A percentile compares a stretch with the other conserved stretches of the same genome.
Conservation (phyloP, 2,329 filamentous ascomycete species). For the Harringtonia lauricola region DNA sequence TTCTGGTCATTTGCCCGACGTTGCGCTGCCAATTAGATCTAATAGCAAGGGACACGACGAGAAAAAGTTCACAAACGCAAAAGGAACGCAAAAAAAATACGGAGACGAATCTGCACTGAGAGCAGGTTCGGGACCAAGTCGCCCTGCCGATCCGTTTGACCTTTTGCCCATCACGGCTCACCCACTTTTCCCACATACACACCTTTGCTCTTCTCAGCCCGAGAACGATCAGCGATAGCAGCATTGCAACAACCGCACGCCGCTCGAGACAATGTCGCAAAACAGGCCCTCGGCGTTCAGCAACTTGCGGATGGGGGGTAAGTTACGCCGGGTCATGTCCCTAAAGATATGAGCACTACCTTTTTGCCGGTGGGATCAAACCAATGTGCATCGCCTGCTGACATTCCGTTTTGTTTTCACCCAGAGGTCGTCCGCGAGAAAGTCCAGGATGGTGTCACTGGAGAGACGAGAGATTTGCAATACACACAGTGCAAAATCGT, state of each 20-base stretch:
- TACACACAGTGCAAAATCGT: slow-evolving; percentile 99
- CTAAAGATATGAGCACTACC: background rate
- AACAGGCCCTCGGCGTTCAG: slow-evolving; percentile 84
- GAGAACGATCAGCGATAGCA: slow-evolving; percentile 11
- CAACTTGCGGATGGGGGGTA: slow-evolving; percentile 92
- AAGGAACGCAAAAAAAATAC: background rate
- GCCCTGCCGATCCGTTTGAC: background rate
- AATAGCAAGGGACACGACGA: no score
- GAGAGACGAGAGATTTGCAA: slow-evolving; percentile 91
- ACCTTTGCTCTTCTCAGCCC: slow-evolving; percentile 10
- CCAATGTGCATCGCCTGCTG: background rate
- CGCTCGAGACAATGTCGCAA: slow-evolving; percentile 58
- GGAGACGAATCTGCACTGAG: background rate
- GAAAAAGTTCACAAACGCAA: no score
- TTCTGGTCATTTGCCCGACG: background rate
- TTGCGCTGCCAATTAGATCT: no score
- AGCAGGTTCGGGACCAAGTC: background rate
- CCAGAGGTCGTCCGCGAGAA: slow-evolving; percentile 96
- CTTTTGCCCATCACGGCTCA: slow-evolving; percentile 23
- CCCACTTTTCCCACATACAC: slow-evolving; percentile 12
- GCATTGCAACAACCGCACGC: slow-evolving; percentile 11
- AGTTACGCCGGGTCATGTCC: slow-evolving; percentile 24
- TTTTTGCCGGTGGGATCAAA: background rate
- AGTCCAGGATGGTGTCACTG: slow-evolving; percentile 95
- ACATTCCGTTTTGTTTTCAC: slow-evolving; percentile 9